Evolutionary conservation across 129 eudicot species (phyloP).

Genomic region (Oenanthe sinensis): DNA sequence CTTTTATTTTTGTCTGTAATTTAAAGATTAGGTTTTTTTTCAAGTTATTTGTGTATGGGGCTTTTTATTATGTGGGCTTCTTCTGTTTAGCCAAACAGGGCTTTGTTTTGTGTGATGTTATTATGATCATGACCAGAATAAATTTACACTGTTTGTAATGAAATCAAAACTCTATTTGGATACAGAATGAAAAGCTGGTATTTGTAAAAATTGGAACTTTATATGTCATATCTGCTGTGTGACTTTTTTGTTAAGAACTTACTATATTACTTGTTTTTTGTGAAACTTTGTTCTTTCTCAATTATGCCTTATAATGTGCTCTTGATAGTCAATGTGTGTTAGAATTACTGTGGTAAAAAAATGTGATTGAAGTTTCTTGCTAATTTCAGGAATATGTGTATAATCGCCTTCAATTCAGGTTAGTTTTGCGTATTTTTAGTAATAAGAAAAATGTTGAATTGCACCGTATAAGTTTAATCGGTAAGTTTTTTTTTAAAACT

Average conservation of each 20-base stretch:
- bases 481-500: background rate
- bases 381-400: conserved; percentile 77
- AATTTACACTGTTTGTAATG: background rate
- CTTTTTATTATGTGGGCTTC: background rate
- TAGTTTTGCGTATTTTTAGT: background rate
- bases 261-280: background rate
- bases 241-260: background rate
- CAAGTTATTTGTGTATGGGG: background rate
- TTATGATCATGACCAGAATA: background rate
- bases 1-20: background rate
- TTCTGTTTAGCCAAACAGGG: background rate
- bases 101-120: background rate
- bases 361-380: background rate
- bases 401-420: conserved; percentile 81
- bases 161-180: background rate
- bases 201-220: background rate
- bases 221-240: background rate
- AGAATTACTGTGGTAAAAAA: background rate
- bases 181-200: background rate
- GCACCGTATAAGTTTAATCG: too few relatives aligned
- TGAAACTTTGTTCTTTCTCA: background rate
- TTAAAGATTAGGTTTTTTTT: background rate
- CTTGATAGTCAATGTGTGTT: background rate
- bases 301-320: background rate
- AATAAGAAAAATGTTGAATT: background rate